Evolutionary conservation across 1,139 yeast species (phyloP), one percentile per base, ranked within the genome.

Genomic region (Groenewaldozyma auringiensis): DNA sequence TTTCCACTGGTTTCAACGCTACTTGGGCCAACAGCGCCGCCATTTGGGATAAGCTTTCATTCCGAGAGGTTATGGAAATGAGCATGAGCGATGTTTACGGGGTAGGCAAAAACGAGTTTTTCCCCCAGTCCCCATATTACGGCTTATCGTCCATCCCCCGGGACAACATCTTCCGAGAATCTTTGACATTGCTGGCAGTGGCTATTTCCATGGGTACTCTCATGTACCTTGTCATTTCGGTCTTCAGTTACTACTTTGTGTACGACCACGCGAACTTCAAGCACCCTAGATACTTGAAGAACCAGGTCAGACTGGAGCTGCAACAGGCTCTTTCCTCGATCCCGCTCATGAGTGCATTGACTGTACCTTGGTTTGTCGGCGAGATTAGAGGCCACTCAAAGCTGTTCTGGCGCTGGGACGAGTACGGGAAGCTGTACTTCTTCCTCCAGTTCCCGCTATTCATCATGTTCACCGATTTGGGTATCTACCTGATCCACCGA

Each of bases 281-380:
- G 68, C 98, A 92, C 64, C 98, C 98, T 49, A 78, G 95, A 64
- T 92, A 86, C 67, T 76, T 92, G 67, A 92, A 92, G 65, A 89
- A 92, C 68, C 98, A 92, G 69, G 79, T 92, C 75, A 67, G 75
- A 4, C 69, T 86, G 64, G 98, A 92, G 63, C 83, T 92, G 54
- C 68, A 74, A 51, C 82, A 81, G 60, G 96, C 96, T 1, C 55
- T 77, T 48, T 67, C 81, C 17, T 82, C 97, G 17, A 88, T 92
- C 55, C 98, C 98, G 27, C 60, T 72, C 33, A 92, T 92, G 97
- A 94, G 94, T 18, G 52, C 77, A 37, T 71, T 86, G 55, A 92
- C 98, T 0, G 76, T 81, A 18, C 96, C 97, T 32, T 92, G 95
- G 81, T 89, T 94, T 62, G 61, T 89, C 44, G 59, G 81, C 41